phyloP scores from a whole-genome alignment of 73 alveolate species.

The Stentor roeselii region DNA sequence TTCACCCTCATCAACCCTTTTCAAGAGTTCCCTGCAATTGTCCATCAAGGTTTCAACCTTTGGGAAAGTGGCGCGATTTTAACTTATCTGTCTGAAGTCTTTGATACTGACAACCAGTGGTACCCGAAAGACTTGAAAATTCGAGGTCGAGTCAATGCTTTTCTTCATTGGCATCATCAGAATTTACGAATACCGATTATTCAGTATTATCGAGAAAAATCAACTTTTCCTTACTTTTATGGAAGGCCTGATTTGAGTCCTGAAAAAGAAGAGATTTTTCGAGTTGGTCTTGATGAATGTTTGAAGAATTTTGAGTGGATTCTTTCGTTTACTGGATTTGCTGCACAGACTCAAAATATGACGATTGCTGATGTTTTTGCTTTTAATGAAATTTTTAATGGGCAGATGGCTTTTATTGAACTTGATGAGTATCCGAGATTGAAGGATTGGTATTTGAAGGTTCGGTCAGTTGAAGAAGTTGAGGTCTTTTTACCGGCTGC shows the following conservation, averaged over 20 bases:
- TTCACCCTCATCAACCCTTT: slow-evolving; percentile 40
- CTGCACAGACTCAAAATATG: no score
- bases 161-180: slow-evolving; percentile 61
- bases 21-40: slow-evolving; percentile 47
- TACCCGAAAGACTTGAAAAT: slow-evolving; percentile 42
- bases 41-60: slow-evolving; percentile 40
- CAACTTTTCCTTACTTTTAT: background rate
- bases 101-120: slow-evolving; percentile 52
- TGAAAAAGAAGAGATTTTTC: background rate
- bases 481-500: no score
- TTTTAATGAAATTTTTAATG: no score
- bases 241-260: background rate
- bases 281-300: no score
- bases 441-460: no score
- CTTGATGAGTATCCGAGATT: no score
- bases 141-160: slow-evolving; percentile 37
- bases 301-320: no score
- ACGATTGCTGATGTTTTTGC: no score
- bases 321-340: no score
- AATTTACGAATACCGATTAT: slow-evolving; percentile 21
- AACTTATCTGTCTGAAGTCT: slow-evolving; percentile 40
- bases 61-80: slow-evolving; percentile 59
- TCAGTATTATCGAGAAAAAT: background rate
- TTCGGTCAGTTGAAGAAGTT: no score
- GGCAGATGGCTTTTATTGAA: no score